These are phyloP conservation scores for Mucor saturninus DNA, from an alignment of 371 early-diverging fungal species.

Conservation along the genomic window DNA sequence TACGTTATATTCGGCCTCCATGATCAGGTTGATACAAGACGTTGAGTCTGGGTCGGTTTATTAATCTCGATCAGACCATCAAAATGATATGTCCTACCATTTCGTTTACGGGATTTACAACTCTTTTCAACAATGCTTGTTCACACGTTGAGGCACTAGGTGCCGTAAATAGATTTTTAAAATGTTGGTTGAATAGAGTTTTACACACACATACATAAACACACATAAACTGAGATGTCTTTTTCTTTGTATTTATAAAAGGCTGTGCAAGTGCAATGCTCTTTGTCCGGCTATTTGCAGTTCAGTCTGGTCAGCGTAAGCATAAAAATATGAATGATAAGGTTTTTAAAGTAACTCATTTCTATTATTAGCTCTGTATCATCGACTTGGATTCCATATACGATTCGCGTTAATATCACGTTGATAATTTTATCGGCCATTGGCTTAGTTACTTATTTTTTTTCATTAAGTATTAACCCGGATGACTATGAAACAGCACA, in stretches of 20 bases:
- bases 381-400: constrained; percentile 31
- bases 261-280: constrained; percentile 50
- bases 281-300: constrained; percentile 54
- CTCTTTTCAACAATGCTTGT: constrained; percentile 43
- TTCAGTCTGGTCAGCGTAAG: constrained; percentile 46
- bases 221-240: no score
- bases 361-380: constrained; percentile 29
- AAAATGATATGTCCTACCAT: constrained; percentile 46
- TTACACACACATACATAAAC: no score
- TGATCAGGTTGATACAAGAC: constrained; percentile 38
- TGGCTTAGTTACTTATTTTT: constrained; percentile 31
- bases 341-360: background rate
- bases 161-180: constrained; percentile 47
- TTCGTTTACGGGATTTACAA: constrained; percentile 40
- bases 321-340: background rate
- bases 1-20: constrained; percentile 36
- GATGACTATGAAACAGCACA: constrained; percentile 30
- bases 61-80: constrained; percentile 26
- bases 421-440: constrained; percentile 31
- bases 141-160: constrained; percentile 40
- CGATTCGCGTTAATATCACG: constrained; percentile 33
- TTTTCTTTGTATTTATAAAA: constrained; percentile 4
- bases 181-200: constrained; percentile 32
- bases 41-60: constrained; percentile 54
- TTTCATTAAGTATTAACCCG: constrained; percentile 30